Base-by-base conservation (phyloP, 106 monocot genomes). In the Allium cepa region DNA sequence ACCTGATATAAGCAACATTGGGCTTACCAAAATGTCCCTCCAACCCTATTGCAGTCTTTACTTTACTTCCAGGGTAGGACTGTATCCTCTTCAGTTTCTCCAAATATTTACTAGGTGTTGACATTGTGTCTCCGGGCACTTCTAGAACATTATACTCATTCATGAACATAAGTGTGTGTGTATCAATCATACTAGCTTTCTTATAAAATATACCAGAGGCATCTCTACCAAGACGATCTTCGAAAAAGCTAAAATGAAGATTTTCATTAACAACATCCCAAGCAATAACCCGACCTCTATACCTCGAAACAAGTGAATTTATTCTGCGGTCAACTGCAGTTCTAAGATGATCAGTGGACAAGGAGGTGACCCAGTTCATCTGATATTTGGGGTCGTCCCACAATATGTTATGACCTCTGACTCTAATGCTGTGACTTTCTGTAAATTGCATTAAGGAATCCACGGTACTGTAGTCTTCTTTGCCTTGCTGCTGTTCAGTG, bases 221-320 rank as follows among this genome's bases (percentile, higher is more conserved):
- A 48, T 56, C 16, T 0, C 0, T 4, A 0, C 87, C 83, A 2
- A 91, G 75, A 59, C 47, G 82, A 53, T 56, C 64, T 68, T 95
- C 95, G 2, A 71, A 82, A 70, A 81, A 95, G 10, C 18, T 11
- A 71, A 71, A 83, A 59, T 95, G 91, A 16, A 95, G 57, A 74
- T 88, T 83, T 78, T 95, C 95, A 52, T 95, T 95, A 14, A 83
- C 73, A 8, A 95, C 91, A 59, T 95, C 95, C 95, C 95, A 91
- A 10, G 62, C 78, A 53, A 95, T 82, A 22, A 94, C 26, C 56
- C 78, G 57, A n/a, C 83, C 85, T 28, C 8, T 63, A 77, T 95
- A 95, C 11, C 81, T 79, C 11, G 63, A 56, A 69, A 91, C 67
- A 51, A 95, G 52, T 10, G 88, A 91, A 15, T 55, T 67, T 17